Evolutionary conservation across 2,329 filamentous ascomycete genomes (phyloP), one percentile per base, ranked within the genome.

Genomic region (Periconia macrospinosa): DNA sequence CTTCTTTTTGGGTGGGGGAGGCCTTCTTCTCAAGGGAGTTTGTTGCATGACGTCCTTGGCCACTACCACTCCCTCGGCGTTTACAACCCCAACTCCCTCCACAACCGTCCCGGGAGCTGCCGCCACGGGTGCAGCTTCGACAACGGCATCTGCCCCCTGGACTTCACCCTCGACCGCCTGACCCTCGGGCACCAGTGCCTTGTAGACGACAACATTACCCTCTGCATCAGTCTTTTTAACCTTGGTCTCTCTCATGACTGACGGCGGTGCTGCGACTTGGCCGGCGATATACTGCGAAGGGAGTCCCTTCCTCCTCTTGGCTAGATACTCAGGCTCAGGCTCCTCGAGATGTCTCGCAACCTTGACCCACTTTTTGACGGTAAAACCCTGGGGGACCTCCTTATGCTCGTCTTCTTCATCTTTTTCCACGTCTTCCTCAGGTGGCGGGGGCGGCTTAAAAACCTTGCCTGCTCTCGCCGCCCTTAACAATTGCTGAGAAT

Each of bases 141-240:
- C 72, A 27, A 76, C 70, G 51, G 78, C 78, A 49, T 81, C 77
- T 45, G 80, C 78, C 37, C 81, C 78, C 54, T 91, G 84, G 47
- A 96, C 87, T 69, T 96, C 92, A 52, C 91, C 91, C 58, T 93
- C 89, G 0, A 96, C 83, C 6, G 80, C 79, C 69, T 94, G 89
- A 0, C 91, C 92, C 53, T 93, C 89, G 6, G 86, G 84, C 3
- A 96, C 82, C 18, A 91, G 89, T 8, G 94, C 86, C 65, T 95
- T 91, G 71, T 94, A 91, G 1, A 93, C 87, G 56, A 90, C 91
- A 10, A 90, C 83, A 63, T 93, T 93, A 20, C 92, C 92, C 20
- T 80, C 82, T 1, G 86, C 85, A 68, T 96, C 91, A 11, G 88
- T 78, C 60, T 88, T 86, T 63, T 89, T 86, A 49, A 97, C 90